Evolutionary conservation across 768 basidiomycete genomes (phyloP).

Genomic region (Lactarius tabidus): DNA sequence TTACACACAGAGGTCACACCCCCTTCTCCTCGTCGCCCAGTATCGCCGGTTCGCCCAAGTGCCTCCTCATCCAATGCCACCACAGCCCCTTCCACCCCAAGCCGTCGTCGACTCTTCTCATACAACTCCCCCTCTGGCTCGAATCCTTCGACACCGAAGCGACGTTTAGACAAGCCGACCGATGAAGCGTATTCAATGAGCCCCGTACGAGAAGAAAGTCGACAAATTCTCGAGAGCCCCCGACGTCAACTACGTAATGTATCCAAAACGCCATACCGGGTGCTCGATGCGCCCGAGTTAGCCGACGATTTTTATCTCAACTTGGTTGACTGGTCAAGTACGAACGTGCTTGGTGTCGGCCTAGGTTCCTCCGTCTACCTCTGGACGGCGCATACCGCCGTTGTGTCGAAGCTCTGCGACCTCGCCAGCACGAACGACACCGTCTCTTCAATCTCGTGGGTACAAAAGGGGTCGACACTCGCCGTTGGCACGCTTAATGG

Average conservation of each 20-base stretch:
- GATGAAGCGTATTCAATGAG: slow-evolving; percentile 89
- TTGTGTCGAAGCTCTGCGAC: slow-evolving; percentile 90
- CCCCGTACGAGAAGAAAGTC: slow-evolving; percentile 81
- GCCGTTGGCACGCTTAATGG: slow-evolving; percentile 93
- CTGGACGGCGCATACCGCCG: slow-evolving; percentile 93
- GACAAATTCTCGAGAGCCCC: slow-evolving; percentile 79
- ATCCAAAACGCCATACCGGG: slow-evolving; percentile 93
- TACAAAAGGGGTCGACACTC: slow-evolving; percentile 84
- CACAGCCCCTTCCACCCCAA: slow-evolving; percentile 41
- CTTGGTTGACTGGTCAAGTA: slow-evolving; percentile 94
- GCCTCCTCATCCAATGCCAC: slow-evolving; percentile 29
- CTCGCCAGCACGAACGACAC: slow-evolving; percentile 59
- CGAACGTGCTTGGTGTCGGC: slow-evolving; percentile 92
- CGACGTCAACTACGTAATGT: slow-evolving; percentile 76
- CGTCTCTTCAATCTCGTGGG: slow-evolving; percentile 90
- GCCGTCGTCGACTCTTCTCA: slow-evolving; percentile 58
- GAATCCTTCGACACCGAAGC: slow-evolving; percentile 52
- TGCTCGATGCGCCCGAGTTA: slow-evolving; percentile 94
- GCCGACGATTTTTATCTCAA: slow-evolving; percentile 99
- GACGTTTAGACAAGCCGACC: slow-evolving; percentile 74
- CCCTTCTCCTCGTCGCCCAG: slow-evolving; percentile 55
- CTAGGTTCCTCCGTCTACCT: slow-evolving; percentile 91
- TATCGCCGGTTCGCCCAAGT: slow-evolving; percentile 46
- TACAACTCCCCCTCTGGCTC: slow-evolving; percentile 57
- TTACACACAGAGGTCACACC: slow-evolving; percentile 77